These are phyloP conservation scores for Trypanosoma scelopori DNA, from an alignment of 208 protist genomes.

Conservation along the genomic window DNA sequence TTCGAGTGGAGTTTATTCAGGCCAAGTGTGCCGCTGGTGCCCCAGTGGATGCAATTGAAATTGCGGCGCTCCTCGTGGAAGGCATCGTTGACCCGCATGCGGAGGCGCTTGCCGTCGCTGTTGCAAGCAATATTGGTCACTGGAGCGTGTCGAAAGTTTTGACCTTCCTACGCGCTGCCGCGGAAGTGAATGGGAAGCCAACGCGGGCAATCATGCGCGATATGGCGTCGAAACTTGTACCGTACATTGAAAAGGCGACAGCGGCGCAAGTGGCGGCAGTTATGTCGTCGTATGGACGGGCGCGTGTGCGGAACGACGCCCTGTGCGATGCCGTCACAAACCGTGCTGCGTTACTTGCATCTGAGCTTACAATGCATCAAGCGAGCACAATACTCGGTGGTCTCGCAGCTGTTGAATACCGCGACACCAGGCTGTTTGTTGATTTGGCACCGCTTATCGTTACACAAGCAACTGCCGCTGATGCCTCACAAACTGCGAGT, in stretches of 20 bases:
- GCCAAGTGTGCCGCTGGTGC: constrained; percentile 11
- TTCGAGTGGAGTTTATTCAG: constrained; percentile 22
- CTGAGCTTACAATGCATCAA: constrained; percentile 39
- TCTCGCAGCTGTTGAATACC: constrained; percentile 66
- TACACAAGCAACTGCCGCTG: constrained; percentile 18
- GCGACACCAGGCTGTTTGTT: constrained; percentile 54
- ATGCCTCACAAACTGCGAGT: constrained; percentile 26
- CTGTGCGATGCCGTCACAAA: constrained; percentile 59
- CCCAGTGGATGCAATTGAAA: constrained; percentile 22
- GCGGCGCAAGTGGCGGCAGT: constrained; percentile 60
- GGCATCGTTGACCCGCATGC: constrained; percentile 36
- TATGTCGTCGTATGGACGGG: constrained; percentile 54
- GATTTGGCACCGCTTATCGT: constrained; percentile 51
- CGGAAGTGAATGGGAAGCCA: constrained; percentile 24
- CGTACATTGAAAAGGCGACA: constrained; percentile 56
- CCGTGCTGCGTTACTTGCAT: constrained; percentile 36
- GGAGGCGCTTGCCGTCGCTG: constrained; percentile 29
- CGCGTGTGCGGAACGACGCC: constrained; percentile 67
- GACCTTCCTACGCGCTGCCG: constrained; percentile 29
- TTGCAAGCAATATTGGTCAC: constrained; percentile 23
- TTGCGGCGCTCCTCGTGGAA: constrained; percentile 33
- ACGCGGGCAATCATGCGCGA: constrained; percentile 52
- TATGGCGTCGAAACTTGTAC: constrained; percentile 38
- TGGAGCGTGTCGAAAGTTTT: constrained; percentile 44
- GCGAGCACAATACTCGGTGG: constrained; percentile 48